These are phyloP conservation scores for Phlyctochytrium planicorne DNA, from an alignment of 192 early-diverging fungal species.

Conservation along the genomic window DNA sequence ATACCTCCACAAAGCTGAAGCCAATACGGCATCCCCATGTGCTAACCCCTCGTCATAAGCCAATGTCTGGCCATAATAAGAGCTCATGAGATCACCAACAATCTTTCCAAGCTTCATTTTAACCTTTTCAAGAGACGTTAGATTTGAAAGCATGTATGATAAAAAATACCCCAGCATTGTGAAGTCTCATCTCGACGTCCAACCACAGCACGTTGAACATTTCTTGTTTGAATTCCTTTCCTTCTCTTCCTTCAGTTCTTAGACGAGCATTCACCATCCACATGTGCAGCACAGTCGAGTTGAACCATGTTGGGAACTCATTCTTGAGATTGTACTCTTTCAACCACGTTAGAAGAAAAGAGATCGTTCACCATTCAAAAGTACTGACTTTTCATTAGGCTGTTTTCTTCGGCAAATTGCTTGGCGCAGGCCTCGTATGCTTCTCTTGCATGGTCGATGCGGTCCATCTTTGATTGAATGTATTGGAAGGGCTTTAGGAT, in stretches of 20 bases:
- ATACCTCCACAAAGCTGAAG: conserved; percentile 81
- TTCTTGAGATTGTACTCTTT: conserved; percentile 63
- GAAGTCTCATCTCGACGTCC: conserved; percentile 83
- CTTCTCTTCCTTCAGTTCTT: conserved; percentile 36
- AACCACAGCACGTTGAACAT: conserved; percentile 84
- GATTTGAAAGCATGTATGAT: not conserved
- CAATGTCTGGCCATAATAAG: conserved; percentile 84
- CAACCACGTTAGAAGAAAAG: no score
- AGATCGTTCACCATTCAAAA: not conserved
- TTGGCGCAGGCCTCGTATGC: conserved; percentile 43
- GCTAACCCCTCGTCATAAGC: conserved; percentile 90
- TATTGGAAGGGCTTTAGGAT: conserved; percentile 42
- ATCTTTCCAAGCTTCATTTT: conserved; percentile 72
- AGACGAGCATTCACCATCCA: conserved; percentile 90
- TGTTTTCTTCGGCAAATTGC: conserved; percentile 35
- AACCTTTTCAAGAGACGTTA: conserved; percentile 19
- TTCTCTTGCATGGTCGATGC: conserved; percentile 39
- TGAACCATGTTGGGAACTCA: conserved; percentile 95
- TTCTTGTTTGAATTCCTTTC: conserved; percentile 83
- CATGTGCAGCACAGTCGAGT: conserved; percentile 82
- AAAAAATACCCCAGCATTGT: conserved; percentile 70
- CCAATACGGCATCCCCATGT: conserved; percentile 81
- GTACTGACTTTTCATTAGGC: conserved; percentile 28
- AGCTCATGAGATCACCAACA: conserved; percentile 76
- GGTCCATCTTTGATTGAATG: conserved; percentile 48